Conservation (phyloP, 345 rosid genomes). For the Citrus sp. region DNA sequence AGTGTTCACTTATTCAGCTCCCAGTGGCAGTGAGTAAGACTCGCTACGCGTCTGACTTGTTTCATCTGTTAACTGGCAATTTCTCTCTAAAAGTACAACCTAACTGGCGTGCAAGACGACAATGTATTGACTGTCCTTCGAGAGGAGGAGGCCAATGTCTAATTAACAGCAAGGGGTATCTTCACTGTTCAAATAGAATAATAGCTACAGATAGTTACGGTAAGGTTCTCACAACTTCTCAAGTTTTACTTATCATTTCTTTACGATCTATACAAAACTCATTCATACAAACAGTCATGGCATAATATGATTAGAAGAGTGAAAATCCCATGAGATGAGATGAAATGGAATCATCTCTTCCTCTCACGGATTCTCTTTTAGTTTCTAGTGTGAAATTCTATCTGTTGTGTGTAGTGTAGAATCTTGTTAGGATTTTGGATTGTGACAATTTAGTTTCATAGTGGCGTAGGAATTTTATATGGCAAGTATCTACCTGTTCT, state of each 20-base stretch:
- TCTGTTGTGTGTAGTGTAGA: no score
- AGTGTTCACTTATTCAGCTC: conserved; percentile 27
- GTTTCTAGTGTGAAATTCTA: no score
- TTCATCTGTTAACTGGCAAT: conserved; percentile 5
- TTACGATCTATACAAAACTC: no score
- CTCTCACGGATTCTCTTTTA: no score
- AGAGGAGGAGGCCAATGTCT: conserved; percentile 6
- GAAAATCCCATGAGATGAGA: background rate
- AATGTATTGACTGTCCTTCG: conserved; percentile 8
- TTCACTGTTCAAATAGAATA: background rate
- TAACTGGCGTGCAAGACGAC: background rate
- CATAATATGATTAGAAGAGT: no score
- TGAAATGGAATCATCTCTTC: background rate
- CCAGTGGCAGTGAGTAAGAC: conserved; percentile 14
- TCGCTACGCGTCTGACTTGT: background rate
- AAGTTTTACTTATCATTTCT: background rate
- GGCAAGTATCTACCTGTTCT: background rate
- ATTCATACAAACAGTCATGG: no score
- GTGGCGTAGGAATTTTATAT: no score
- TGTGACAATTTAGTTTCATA: background rate
- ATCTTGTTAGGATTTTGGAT: no score
- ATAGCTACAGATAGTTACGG: background rate
- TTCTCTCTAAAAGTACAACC: conserved; percentile 7
- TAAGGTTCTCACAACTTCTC: background rate
- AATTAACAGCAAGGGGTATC: background rate